Evolutionary conservation across 306 rosid genomes (phyloP).

Genomic region (Cucumis melo): DNA sequence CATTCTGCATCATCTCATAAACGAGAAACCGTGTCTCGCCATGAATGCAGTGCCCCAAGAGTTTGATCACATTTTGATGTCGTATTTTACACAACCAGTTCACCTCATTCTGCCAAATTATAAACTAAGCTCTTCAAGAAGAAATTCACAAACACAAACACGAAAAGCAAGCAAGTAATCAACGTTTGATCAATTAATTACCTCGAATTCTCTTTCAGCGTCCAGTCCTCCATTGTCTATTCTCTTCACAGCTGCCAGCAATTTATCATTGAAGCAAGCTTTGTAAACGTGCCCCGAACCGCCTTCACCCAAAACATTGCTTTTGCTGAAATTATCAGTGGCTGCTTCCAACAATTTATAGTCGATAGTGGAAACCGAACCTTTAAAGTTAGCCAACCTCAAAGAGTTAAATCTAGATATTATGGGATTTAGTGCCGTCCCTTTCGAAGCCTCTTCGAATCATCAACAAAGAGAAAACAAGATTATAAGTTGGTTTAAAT

Average conservation of each 20-base stretch:
- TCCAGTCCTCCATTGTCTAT: conserved; percentile 27
- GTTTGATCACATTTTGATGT: conserved; percentile 70
- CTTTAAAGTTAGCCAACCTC: conserved; percentile 48
- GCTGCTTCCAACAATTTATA: conserved; percentile 64
- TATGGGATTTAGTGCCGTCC: conserved; percentile 23
- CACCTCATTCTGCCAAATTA: conserved; percentile 63
- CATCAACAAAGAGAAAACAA: not conserved
- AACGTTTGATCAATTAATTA: conserved; percentile 14
- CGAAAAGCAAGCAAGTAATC: not conserved
- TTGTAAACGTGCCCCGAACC: conserved; percentile 46
- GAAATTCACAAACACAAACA: conserved; percentile 5
- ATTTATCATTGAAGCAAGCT: conserved; percentile 59
- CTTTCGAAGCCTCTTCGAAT: conserved; percentile 42
- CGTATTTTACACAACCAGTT: conserved; percentile 67
- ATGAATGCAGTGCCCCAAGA: conserved; percentile 63
- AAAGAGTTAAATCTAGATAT: conserved; percentile 42
- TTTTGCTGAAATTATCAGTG: conserved; percentile 48
- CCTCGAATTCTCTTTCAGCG: conserved; percentile 68
- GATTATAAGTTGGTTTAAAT: not conserved
- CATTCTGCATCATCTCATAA: conserved; percentile 67
- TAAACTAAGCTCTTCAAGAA: conserved; percentile 3
- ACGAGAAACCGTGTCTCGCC: conserved; percentile 68
- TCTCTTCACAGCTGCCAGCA: conserved; percentile 59
- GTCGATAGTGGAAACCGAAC: conserved; percentile 47
- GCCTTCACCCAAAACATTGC: conserved; percentile 45